Evolutionary conservation across 192 early-diverging fungal genomes (phyloP), one percentile per base, ranked within the genome.

Genomic region (Gaertneriomyces semiglobifer): DNA sequence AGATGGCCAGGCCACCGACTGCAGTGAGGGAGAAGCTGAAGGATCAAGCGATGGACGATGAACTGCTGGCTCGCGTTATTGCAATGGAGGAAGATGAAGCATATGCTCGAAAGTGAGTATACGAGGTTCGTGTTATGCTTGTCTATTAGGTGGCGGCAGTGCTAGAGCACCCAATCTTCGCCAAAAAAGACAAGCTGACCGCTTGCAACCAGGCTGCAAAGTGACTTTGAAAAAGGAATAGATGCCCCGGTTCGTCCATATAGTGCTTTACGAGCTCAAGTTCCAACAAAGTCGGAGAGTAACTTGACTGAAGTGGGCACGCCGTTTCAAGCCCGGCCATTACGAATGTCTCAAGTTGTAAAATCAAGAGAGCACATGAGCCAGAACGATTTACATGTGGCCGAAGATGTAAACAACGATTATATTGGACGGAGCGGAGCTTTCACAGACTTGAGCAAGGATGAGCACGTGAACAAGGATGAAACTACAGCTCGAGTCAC

Each of bases 1-100:
- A 53, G 50, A 38, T 55, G 48, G 38, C 53, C 48, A 50, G 62
- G 48, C 14, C 39, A 18, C 44, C 62, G 10, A 63, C 48, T 6
- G 62, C 62, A 9, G 48, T 45, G 53, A n/a, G 47, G 18, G 16
- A 50, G 20, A 45, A 63, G 43, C 47, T 63, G 10, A 50, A 63
- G 25, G 69, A 71, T n/a, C 66, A 68, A 41, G 44, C 33, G 9
- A 52, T 48, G 7, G 66, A 68, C 19, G 69, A 71, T 59, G 69
- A 71, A 42, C 39, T 71, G 25, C 44, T 71, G 54, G 69, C 69
- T 25, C 40, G 69, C 18, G 56, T 71, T 7, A 19, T 64, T 19
- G 62, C 61, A 10, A 63, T 71, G 8, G 69, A 63, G 25, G 69
- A 71, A 42, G 69, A 71, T 40, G 69, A 71, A 55, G 58, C 57